Conservation (phyloP, 495 filamentous ascomycete species). For the Penicillium atrosanguineum region DNA sequence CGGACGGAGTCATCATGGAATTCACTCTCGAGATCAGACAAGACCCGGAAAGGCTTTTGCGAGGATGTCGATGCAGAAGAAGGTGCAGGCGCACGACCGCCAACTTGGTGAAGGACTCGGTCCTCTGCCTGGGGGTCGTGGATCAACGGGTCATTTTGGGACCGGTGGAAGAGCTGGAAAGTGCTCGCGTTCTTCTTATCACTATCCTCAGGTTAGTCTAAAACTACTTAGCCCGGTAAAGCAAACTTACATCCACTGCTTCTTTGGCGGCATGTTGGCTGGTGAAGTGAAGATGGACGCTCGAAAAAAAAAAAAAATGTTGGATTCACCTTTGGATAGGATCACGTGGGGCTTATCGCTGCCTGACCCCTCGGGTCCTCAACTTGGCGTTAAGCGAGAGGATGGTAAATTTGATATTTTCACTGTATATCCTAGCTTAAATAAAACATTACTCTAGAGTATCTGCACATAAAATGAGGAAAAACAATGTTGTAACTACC, state of each 20-base stretch:
- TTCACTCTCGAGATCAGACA: slow-evolving; percentile 73
- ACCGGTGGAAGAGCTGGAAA: slow-evolving; percentile 91
- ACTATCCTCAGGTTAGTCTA: slow-evolving; percentile 42
- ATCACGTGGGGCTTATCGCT: slow-evolving; percentile 41
- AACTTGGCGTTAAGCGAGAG: slow-evolving; percentile 1
- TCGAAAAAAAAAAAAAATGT: slow-evolving; percentile 34
- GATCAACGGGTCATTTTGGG: slow-evolving; percentile 94
- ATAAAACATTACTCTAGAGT: neutral
- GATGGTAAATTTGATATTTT: neutral
- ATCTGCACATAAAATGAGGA: neutral
- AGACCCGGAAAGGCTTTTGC: slow-evolving; percentile 43
- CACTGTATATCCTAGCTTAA: neutral
- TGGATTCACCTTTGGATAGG: slow-evolving; percentile 24
- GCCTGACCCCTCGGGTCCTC: slow-evolving; percentile 29
- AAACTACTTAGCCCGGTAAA: neutral
- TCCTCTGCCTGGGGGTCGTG: slow-evolving; percentile 79
- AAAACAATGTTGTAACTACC: neutral
- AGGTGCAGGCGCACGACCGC: slow-evolving; percentile 32
- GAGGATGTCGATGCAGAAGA: slow-evolving; percentile 28
- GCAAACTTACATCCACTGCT: slow-evolving; percentile 80
- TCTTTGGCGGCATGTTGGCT: slow-evolving; percentile 66
- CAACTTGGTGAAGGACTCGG: slow-evolving; percentile 67
- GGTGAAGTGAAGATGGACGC: slow-evolving; percentile 10
- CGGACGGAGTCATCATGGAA: slow-evolving; percentile 67
- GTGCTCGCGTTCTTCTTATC: slow-evolving; percentile 92